These are phyloP conservation scores for Linum trigynum DNA, from an alignment of 345 rosid species.

Conservation along the genomic window DNA sequence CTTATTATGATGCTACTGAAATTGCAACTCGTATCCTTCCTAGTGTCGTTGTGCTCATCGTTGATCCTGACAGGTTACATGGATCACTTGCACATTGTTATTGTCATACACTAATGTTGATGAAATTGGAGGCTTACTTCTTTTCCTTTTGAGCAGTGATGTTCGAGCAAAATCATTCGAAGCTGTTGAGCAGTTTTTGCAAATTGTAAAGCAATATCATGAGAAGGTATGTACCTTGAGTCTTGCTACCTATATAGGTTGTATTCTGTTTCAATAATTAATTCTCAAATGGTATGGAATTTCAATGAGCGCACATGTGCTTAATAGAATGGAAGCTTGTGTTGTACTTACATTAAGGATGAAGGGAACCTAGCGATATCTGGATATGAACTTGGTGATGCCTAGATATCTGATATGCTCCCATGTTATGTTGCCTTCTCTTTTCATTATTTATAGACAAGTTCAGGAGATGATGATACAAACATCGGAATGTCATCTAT, in stretches of 20 bases:
- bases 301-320: no score
- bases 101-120: background rate
- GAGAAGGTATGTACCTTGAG: slow-evolving; percentile 49
- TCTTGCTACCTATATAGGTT: background rate
- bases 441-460: slow-evolving; percentile 29
- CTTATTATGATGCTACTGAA: slow-evolving; percentile 78
- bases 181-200: slow-evolving; percentile 87
- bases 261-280: background rate
- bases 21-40: slow-evolving; percentile 94
- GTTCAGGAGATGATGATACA: slow-evolving; percentile 51
- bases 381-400: background rate
- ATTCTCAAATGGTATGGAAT: background rate
- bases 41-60: slow-evolving; percentile 69
- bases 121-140: slow-evolving; percentile 6
- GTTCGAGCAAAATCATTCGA: slow-evolving; percentile 90
- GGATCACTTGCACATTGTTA: background rate
- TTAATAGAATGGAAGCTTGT: no score
- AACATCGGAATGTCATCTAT: slow-evolving; percentile 54
- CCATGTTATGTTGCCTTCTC: slow-evolving; percentile 10
- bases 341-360: no score
- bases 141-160: slow-evolving; percentile 45
- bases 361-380: background rate
- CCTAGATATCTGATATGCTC: background rate
- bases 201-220: slow-evolving; percentile 66
- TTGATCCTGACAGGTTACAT: slow-evolving; percentile 86